phyloP scores from a whole-genome alignment of 768 basidiomycete genomes.

The Russula emetica region DNA sequence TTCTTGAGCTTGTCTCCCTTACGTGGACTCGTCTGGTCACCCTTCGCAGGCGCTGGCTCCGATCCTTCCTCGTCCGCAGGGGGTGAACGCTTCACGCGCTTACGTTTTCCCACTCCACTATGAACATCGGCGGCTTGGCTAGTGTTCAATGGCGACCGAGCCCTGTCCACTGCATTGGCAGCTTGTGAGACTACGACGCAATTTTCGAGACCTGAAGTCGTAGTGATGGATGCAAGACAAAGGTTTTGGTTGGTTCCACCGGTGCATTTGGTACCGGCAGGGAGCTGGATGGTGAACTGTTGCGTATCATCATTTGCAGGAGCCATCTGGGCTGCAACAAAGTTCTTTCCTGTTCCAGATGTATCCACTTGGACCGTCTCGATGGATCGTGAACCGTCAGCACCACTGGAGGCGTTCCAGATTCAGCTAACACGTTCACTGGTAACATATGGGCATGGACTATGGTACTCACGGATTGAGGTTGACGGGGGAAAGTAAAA shows the following conservation, averaged over 20 bases:
- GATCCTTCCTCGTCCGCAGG: not conserved
- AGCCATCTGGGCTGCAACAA: slow-evolving; percentile 41
- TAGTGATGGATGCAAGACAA: slow-evolving; percentile 51
- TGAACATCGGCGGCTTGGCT: not conserved
- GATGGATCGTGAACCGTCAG: no score
- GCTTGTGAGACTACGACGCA: slow-evolving; percentile 45
- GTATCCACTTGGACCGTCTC: not conserved
- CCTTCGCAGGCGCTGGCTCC: not conserved
- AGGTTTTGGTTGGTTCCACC: slow-evolving; percentile 44
- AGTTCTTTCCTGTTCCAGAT: slow-evolving; percentile 31
- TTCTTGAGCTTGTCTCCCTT: not conserved
- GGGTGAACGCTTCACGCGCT: not conserved
- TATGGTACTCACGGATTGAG: no score
- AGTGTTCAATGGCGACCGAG: not conserved
- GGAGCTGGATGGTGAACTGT: slow-evolving; percentile 43
- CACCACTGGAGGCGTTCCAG: no score
- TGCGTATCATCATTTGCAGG: slow-evolving; percentile 40
- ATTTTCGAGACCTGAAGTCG: slow-evolving; percentile 49
- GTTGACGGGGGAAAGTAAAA: slow-evolving; percentile 40
- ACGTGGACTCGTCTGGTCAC: not conserved
- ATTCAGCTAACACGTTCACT: no score
- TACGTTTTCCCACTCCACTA: not conserved
- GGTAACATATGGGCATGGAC: no score
- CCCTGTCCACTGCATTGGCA: not conserved
- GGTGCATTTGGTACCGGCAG: slow-evolving; percentile 47